These are phyloP conservation scores for Monilinia polystroma DNA, from an alignment of 2,329 filamentous ascomycete genomes.

Conservation along the genomic window DNA sequence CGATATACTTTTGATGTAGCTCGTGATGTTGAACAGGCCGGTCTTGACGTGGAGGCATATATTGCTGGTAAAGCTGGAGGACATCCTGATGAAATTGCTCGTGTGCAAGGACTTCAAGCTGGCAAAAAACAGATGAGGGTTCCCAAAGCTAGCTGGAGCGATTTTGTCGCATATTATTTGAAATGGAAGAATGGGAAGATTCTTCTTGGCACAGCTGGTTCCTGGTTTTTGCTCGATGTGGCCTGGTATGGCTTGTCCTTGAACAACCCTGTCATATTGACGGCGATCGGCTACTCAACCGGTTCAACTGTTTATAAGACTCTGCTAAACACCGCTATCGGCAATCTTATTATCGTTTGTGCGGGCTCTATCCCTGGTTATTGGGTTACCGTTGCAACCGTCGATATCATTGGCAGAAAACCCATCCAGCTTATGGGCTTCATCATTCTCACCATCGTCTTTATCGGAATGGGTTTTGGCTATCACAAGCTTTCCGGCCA, in stretches of 20 bases:
- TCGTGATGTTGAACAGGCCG: slow-evolving; percentile 71
- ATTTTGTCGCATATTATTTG: slow-evolving; percentile 70
- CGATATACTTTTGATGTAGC: slow-evolving; percentile 85
- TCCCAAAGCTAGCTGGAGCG: slow-evolving; percentile 68
- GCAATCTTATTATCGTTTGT: slow-evolving; percentile 74
- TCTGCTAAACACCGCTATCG: slow-evolving; percentile 71
- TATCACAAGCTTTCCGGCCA: slow-evolving; percentile 51
- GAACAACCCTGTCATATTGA: slow-evolving; percentile 71
- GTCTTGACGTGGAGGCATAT: slow-evolving; percentile 72
- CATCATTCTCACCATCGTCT: slow-evolving; percentile 58
- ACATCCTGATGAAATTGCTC: slow-evolving; percentile 63
- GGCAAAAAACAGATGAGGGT: slow-evolving; percentile 51
- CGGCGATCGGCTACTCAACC: slow-evolving; percentile 68
- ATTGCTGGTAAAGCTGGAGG: slow-evolving; percentile 63
- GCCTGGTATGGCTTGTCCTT: slow-evolving; percentile 62
- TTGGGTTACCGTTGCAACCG: slow-evolving; percentile 71
- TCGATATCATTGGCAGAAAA: slow-evolving; percentile 79
- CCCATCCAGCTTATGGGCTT: slow-evolving; percentile 69
- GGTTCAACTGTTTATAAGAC: slow-evolving; percentile 64
- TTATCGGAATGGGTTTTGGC: slow-evolving; percentile 62
- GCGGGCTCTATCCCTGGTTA: slow-evolving; percentile 79
- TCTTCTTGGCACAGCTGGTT: slow-evolving; percentile 75
- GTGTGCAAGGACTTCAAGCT: slow-evolving; percentile 54
- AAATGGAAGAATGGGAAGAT: slow-evolving; percentile 71
- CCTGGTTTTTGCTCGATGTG: slow-evolving; percentile 74